Evolutionary conservation across 2,329 filamentous ascomycete species (phyloP).

Genomic region (Aspergillus fischeri): DNA sequence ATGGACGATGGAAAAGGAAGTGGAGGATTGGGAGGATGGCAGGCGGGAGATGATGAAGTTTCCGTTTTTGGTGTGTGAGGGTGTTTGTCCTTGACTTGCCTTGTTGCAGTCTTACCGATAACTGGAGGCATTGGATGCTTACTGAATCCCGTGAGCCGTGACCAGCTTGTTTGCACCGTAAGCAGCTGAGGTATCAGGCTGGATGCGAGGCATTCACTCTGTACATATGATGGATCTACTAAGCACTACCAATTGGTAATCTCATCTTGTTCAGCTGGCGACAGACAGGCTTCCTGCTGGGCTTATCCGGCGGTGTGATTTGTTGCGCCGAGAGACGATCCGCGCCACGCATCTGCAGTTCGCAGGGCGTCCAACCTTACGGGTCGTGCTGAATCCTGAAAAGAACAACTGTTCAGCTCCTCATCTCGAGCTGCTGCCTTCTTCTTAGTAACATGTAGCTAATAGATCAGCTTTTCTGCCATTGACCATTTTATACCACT

Average conservation of each 20-base stretch:
- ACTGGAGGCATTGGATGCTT: too few relatives aligned
- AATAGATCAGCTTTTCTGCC: neutral
- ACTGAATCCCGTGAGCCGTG: too few relatives aligned
- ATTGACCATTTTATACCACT: neutral
- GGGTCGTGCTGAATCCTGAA: too few relatives aligned
- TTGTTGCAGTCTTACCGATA: too few relatives aligned
- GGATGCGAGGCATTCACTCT: neutral
- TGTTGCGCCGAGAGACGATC: neutral
- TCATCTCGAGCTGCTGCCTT: neutral
- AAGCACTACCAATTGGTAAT: neutral
- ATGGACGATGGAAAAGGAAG: conserved; percentile 49
- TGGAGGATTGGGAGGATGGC: conserved; percentile 46
- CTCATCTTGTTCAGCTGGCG: neutral
- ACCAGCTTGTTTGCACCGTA: neutral
- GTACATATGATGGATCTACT: neutral
- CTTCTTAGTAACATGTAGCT: neutral
- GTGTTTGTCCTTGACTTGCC: conserved; percentile 12
- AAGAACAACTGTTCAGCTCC: too few relatives aligned
- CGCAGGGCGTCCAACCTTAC: neutral
- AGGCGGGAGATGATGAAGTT: conserved; percentile 36
- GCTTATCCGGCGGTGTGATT: neutral
- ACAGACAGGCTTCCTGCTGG: neutral
- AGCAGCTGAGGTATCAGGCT: neutral
- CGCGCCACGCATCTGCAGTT: neutral
- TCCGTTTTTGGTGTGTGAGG: conserved; percentile 42